These are phyloP conservation scores for Paramyrothecium sp. DNA, from an alignment of 2,329 filamentous ascomycete species.

Conservation along the genomic window DNA sequence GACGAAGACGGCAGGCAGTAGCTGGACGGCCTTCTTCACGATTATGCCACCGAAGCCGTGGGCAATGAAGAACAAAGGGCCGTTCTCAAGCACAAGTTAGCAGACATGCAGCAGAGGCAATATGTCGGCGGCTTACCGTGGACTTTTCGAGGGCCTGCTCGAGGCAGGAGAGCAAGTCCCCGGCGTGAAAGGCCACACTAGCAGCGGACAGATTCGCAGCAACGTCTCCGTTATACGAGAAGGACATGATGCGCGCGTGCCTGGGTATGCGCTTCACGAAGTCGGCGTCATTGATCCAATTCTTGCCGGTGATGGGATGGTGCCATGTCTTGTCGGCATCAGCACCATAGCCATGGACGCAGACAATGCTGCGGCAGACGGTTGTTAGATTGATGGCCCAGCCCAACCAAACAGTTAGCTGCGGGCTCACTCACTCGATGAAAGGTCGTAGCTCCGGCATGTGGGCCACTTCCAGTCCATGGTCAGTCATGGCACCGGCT, in stretches of 20 bases:
- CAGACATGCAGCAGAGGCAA: no score
- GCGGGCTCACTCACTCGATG: constrained; percentile 7
- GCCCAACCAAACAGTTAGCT: background rate
- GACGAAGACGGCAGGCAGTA: constrained; percentile 1
- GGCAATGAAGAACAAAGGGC: constrained; percentile 18
- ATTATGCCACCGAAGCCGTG: constrained; percentile 21
- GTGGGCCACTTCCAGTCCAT: constrained; percentile 7
- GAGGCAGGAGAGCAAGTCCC: constrained; percentile 14
- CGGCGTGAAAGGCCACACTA: constrained; percentile 18
- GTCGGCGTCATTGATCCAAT: constrained; percentile 20
- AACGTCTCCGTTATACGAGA: constrained; percentile 19
- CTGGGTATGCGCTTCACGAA: constrained; percentile 14
- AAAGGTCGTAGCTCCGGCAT: constrained; percentile 5
- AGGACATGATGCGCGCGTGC: constrained; percentile 16
- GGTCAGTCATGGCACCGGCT: background rate
- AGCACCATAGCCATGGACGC: constrained; percentile 18
- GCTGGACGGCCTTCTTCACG: constrained; percentile 17
- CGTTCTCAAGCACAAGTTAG: constrained; percentile 8
- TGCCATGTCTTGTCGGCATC: constrained; percentile 17
- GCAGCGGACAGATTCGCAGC: constrained; percentile 18
- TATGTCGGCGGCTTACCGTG: constrained; percentile 6
- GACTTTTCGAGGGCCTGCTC: constrained; percentile 11
- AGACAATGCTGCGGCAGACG: constrained; percentile 14
- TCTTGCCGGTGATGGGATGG: constrained; percentile 18
- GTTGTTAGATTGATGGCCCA: background rate